Evolutionary conservation across 1,284 basidiomycete genomes (phyloP), one percentile per base, ranked within the genome.

Genomic region (Pseudozyma pruni): DNA sequence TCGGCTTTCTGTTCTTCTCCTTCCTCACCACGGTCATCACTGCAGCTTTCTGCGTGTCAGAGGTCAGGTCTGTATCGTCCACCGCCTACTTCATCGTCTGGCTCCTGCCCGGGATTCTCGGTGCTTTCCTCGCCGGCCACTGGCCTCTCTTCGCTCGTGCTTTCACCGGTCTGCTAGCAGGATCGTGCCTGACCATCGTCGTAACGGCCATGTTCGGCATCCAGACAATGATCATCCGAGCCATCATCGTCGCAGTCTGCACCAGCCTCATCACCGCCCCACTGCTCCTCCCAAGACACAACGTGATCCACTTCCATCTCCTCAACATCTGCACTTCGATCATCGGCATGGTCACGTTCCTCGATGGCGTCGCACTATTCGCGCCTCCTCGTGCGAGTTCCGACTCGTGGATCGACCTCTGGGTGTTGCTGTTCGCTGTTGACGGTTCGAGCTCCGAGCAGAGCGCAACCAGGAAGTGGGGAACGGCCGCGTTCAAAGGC

Each of bases 161-260:
- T 0, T 63, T 64, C 37, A 55, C 69, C 4, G 77, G 75, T 5
- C 44, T 79, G 8, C 51, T 72, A 4, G 66, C 56, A 8, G 74
- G 66, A 5, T 58, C 69, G 3, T 64, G 60, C 31, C 35, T 73
- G 17, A 69, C 72, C n/a, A 40, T 76, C 19, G 43, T 78, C 39
- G 40, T 76, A 16, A 78, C 77, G 4, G 77, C 77, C 16, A 57
- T 75, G 39, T 78, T 78, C 37, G 77, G 77, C 40, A 75, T 79
- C 17, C 69, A 74, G 50, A 74, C 75, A 2, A 40, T 79, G 27
- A 58, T 76, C 46, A 70, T 76, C 34, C 73, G 77, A 5, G 47
- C 58, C 33, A 50, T 76, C 44, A 34, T 78, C 33, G 38, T 79
- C n/a, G 44, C 54, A 16, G 47, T 79, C 25, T 66, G 60, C 41